phyloP scores from a whole-genome alignment of 1,139 yeast genomes.

The Nakaseomyces uthaithaninus region DNA sequence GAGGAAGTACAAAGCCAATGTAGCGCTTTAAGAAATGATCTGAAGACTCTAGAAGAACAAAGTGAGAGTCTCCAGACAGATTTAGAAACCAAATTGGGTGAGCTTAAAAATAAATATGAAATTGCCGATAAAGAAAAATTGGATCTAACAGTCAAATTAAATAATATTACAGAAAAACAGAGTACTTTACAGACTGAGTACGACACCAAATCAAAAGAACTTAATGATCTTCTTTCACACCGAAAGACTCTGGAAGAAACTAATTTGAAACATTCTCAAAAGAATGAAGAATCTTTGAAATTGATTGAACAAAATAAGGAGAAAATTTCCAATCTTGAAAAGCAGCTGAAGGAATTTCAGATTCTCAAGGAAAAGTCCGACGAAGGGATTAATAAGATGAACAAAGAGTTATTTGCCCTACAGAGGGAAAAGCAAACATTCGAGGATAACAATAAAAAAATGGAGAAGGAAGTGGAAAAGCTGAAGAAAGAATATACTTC shows the following conservation, averaged over 20 bases:
- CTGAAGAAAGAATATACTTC: slow-evolving; percentile 5
- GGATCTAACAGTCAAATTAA: slow-evolving; percentile 11
- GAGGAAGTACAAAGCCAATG: slow-evolving; percentile 41
- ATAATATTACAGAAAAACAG: slow-evolving; percentile 10
- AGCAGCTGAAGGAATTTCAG: slow-evolving; percentile 17
- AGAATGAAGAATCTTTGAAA: slow-evolving; percentile 8
- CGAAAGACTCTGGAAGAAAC: slow-evolving; percentile 11
- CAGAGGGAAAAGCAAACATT: slow-evolving; percentile 50
- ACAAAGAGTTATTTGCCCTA: slow-evolving; percentile 64
- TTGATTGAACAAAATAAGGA: slow-evolving; percentile 11
- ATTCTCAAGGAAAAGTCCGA: slow-evolving; percentile 62
- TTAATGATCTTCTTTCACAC: slow-evolving; percentile 11
- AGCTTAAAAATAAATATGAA: slow-evolving; percentile 9
- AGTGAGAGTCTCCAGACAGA: slow-evolving; percentile 12
- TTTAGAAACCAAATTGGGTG: slow-evolving; percentile 10
- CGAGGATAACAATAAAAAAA: slow-evolving; percentile 39
- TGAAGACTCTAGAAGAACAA: slow-evolving; percentile 14
- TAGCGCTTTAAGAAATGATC: slow-evolving; percentile 31
- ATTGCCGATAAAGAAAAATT: slow-evolving; percentile 22
- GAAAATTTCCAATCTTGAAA: slow-evolving; percentile 13
- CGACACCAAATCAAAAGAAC: slow-evolving; percentile 9
- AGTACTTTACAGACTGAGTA: slow-evolving; percentile 9
- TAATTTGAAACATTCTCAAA: slow-evolving; percentile 6
- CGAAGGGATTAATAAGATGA: slow-evolving; percentile 85
- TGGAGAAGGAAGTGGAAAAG: slow-evolving; percentile 38